Evolutionary conservation across 805 yeast genomes (phyloP), one percentile per base, ranked within the genome.

Genomic region (Cyberlindnera mississippiensis): DNA sequence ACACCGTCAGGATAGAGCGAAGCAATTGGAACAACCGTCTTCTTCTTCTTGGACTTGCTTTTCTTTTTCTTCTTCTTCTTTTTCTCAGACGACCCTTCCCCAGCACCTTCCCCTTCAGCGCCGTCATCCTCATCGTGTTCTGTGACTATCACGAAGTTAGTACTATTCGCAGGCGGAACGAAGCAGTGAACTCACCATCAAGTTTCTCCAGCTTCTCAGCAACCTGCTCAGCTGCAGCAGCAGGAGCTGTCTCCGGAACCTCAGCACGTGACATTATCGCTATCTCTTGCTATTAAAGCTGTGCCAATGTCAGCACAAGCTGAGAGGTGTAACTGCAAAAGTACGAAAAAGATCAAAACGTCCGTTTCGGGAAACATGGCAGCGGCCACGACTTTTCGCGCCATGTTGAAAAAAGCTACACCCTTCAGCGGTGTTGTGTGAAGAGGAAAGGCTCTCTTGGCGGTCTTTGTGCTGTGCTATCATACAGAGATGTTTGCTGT

Each of bases 1-100:
- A 69, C 66, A 0, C 80, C 85, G 24, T 78, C 83, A 0, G 91
- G 83, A 62, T 76, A 91, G 38, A 80, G 69, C 33, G 72, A 68
- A 17, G 80, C 76, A 42, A 93, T 81, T 28, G 83, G 81, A 22
- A 76, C 78, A 29, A 79, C 65, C 45, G 63, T 67, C 60, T 67
- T 72, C 69, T 72, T 72, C 67, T 73, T 78, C 67, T 69, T 75
- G 61, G 70, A 72, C 64, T 68, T 78, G 71, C 73, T 77, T 70
- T 78, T 80, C 66, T 78, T 79, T 62, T 71, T 73, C 59, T 71
- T 66, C 50, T 66, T 65, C 54, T 61, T 61, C 46, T 61, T 33
- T 9, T 44, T 56, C 14, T 38, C n/a, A n/a, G n/a, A n/a, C n/a
- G n/a, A n/a, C n/a, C n/a, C n/a, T n/a, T n/a, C 57, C 11, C 46